Base-by-base conservation (phyloP, 495 filamentous ascomycete genomes). In the Annulohypoxylon nitens region DNA sequence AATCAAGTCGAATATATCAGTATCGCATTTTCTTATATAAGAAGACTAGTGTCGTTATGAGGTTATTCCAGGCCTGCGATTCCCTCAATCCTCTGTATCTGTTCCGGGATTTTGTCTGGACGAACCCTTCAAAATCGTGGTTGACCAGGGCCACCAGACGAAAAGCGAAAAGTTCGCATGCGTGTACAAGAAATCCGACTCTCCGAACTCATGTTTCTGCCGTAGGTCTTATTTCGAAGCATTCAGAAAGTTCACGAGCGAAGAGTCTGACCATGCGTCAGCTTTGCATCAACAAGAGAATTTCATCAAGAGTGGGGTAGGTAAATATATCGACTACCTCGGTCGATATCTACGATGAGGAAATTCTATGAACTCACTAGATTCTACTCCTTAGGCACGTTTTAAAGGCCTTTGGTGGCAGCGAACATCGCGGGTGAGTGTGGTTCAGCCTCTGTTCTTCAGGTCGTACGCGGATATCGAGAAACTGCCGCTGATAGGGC, bases 251-350 rank as follows among this genome's bases (percentile, higher is more conserved):
- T 33, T 54, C 48, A 57, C 45, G 16, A 25, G 14, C 53, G 36
- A 68, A 47, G 25, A 57, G 34, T 47, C 51, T 55, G 30, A 18
- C 41, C 25, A 60, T 51, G 53, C 59, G 67, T 68, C 67, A 75
- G 64, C 63, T 71, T 48, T 57, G 72, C 59, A 75, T 63, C 64
- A 64, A 59, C 64, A 34, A 67, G 51, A 70, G 47, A 57, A 70
- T 60, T 41, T 16, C 41, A 67, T 64, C 61, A 59, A 70, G 62
- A 64, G 72, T 60, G 72, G 72, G 72, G 72, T 71, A 75, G 39
- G 53, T 10, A 54, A 50, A 37, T 51, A 23, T 39, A 36, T 43
- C 64, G 5, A 47, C 48, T 45, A 41, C 45, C 70, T 48, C 61
- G 50, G 26, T 48, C 20, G 48, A 36, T 57, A 36, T 57, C 18